Evolutionary conservation across 768 basidiomycete species (phyloP).

Genomic region (Pleurotus platypus): DNA sequence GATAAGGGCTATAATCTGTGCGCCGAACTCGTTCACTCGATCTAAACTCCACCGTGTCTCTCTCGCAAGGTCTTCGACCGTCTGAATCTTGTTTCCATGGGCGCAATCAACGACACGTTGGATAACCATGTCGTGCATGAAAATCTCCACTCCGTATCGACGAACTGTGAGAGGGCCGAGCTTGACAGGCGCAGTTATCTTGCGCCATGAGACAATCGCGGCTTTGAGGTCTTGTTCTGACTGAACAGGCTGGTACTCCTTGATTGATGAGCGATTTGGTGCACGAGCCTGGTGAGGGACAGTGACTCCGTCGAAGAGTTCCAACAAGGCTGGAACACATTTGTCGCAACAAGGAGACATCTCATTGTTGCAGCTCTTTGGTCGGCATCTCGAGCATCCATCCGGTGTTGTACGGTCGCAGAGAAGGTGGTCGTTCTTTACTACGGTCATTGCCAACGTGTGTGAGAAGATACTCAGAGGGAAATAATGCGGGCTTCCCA

Average conservation of each 20-base stretch:
- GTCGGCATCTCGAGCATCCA: neutral
- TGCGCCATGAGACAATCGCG: neutral
- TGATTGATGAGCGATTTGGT: neutral
- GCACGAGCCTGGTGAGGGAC: neutral
- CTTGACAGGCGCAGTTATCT: neutral
- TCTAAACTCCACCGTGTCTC: slow-evolving; percentile 8
- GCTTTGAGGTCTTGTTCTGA: neutral
- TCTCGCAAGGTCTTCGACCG: slow-evolving; percentile 6
- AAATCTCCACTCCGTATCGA: neutral
- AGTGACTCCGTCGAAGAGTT: neutral
- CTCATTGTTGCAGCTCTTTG: neutral
- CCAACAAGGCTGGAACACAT: neutral
- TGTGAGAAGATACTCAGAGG: neutral
- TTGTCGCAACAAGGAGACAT: neutral
- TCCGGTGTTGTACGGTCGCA: neutral
- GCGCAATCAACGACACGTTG: slow-evolving; percentile 12
- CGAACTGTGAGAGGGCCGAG: neutral
- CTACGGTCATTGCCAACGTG: neutral
- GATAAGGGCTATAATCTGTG: neutral
- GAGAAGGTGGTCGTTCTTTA: neutral
- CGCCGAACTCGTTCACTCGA: neutral
- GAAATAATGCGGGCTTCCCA: neutral
- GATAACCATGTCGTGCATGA: too few relatives aligned
- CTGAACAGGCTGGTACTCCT: neutral
- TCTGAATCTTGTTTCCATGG: slow-evolving; percentile 8